Percentiles rank a stretch among this genome's conserved stretches.
Conservation (phyloP, 345 rosid genomes). For the Gossypium turneri region DNA sequence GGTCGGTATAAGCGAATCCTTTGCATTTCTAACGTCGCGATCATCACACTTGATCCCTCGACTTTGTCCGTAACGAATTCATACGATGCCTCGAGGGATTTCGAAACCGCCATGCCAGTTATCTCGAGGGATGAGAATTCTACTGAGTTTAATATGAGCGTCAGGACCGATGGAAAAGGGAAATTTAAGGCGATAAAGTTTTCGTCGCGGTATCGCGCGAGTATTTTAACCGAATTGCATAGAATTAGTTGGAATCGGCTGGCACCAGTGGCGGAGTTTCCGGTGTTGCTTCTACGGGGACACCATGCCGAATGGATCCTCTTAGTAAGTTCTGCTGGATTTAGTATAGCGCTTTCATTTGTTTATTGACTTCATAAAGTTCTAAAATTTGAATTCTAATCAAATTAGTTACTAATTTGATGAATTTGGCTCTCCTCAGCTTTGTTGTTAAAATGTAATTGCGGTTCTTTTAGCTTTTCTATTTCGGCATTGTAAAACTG, state of each 20-base stretch:
- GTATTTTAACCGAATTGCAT: constrained; percentile 79
- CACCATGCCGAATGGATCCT: constrained; percentile 75
- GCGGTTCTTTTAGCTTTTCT: neutral
- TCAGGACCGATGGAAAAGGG: constrained; percentile 88
- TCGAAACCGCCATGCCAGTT: constrained; percentile 69
- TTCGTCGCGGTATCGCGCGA: constrained; percentile 68
- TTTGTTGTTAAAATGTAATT: constrained; percentile 1
- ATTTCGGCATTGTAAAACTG: neutral
- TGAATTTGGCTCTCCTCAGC: neutral
- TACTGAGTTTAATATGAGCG: constrained; percentile 68
- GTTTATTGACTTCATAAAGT: neutral
- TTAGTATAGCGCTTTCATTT: neutral
- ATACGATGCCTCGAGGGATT: constrained; percentile 61
- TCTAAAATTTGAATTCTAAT: neutral
- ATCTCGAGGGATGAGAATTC: constrained; percentile 68
- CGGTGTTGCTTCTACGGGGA: constrained; percentile 72
- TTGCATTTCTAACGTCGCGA: constrained; percentile 59
- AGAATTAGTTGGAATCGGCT: constrained; percentile 66
- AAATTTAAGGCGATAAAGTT: constrained; percentile 80
- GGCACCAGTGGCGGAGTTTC: constrained; percentile 69
- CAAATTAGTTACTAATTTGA: neutral
- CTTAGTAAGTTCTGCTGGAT: constrained; percentile 51
- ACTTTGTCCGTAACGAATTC: constrained; percentile 76
- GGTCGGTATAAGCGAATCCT: constrained; percentile 93
- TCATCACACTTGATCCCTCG: constrained; percentile 79